Evolutionary conservation across 2,329 filamentous ascomycete species (phyloP), one percentile per base, ranked within the genome.

Genomic region (Fusarium sp.): DNA sequence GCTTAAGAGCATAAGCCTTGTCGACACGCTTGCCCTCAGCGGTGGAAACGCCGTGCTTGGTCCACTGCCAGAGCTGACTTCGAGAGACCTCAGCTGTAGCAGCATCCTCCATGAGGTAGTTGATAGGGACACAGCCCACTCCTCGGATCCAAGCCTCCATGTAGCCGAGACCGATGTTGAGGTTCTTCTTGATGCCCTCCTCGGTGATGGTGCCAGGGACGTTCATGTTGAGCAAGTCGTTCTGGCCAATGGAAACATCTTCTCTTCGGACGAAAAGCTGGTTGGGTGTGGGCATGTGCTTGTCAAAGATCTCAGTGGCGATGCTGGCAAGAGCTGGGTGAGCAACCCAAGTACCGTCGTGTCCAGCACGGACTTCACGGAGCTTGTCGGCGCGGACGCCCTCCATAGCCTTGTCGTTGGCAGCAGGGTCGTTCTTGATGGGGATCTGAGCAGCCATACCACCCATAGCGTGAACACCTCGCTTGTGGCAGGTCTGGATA

Each of bases 381-480:
- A 99, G 86, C 86, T 99, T 99, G 80, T 99, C 95, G 54, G 92
- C 91, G 62, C 92, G 90, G 40, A 99, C 93, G 60, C 87, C 90
- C 66, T 92, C 92, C 93, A 98, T 97, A 67, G 94, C 94, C 76
- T 88, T 89, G 73, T 97, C 93, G 79, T 98, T 97, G 75, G 93
- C 94, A 43, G 85, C 88, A 70, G 89, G 87, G 79, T 98, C 91
- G 76, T 95, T 91, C 85, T 98, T 98, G 84, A 98, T 97, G 62
- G 95, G 95, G 74, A 99, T 99, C 80, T 98, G 95, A 35, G 95
- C 95, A 4, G 94, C 94, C 95, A 99, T 98, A 67, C 95, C 95
- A 70, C 95, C 89, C 95, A 98, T 98, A 66, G 95, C 95, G 79
- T 98, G 95, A n/a, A 98, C 95, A 52, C 93, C 93, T 70, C 95